A percentile compares a stretch with the other conserved stretches of the same genome.
Conservation (phyloP, 2,329 filamentous ascomycete species). For the Ilyonectria sp. region DNA sequence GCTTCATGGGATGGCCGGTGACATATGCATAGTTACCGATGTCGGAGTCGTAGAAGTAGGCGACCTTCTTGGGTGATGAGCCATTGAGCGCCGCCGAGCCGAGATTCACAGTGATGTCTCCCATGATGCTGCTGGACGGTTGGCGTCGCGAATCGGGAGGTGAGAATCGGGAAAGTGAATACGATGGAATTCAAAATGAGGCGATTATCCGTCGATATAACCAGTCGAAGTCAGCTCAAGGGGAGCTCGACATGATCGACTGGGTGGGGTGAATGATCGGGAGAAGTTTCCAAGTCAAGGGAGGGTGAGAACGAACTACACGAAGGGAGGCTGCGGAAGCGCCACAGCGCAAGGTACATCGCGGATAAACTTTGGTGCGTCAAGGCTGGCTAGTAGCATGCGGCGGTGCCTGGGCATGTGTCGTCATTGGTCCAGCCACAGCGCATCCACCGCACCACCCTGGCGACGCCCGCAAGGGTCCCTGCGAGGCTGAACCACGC, state of each 20-base stretch:
- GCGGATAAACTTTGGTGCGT: conserved; percentile 52
- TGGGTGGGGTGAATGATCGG: conserved; percentile 25
- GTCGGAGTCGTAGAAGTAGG: conserved; percentile 98
- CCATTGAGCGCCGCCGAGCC: conserved; percentile 64
- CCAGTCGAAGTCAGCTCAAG: conserved; percentile 36
- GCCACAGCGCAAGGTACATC: conserved; percentile 33
- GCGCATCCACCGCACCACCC: conserved; percentile 2
- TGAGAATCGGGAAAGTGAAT: conserved; percentile 22
- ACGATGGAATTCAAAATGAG: conserved; percentile 14
- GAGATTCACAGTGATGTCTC: conserved; percentile 57
- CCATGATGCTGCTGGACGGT: conserved; percentile 50
- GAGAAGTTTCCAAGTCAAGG: conserved; percentile 33
- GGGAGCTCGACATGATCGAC: conserved; percentile 43
- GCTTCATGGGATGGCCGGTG: conserved; percentile 98
- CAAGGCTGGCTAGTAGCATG: conserved; percentile 28
- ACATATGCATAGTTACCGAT: conserved; percentile 99
- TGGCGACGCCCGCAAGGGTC: not conserved
- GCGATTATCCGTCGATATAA: conserved; percentile 6
- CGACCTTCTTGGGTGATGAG: conserved; percentile 81
- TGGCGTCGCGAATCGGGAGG: conserved; percentile 36
- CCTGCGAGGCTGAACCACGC: conserved; percentile 31
- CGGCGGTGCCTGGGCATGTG: not conserved
- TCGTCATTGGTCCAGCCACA: conserved; percentile 19
- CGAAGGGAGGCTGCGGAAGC: conserved; percentile 37
- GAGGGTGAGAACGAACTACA: conserved; percentile 37